Evolutionary conservation across 2,329 filamentous ascomycete species (phyloP).

Genomic region (Fusarium sp.): DNA sequence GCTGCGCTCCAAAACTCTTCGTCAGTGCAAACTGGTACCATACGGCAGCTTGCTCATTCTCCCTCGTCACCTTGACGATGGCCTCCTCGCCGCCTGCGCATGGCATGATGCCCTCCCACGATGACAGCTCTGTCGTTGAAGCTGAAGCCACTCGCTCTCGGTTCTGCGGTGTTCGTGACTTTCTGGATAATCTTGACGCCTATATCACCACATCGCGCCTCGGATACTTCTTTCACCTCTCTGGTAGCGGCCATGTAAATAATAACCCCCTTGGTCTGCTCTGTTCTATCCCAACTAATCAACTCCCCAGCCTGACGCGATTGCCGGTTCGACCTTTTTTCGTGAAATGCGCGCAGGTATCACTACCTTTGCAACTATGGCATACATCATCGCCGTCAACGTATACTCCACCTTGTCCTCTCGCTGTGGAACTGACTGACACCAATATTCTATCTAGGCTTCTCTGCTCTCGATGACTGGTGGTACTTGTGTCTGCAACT

Average conservation of each 20-base stretch:
- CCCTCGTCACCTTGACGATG: constrained; percentile 13
- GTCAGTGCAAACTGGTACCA: neutral
- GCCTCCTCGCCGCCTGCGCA: constrained; percentile 23
- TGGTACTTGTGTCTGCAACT: constrained; percentile 78
- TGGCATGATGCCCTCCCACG: constrained; percentile 27
- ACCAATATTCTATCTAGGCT: constrained; percentile 66
- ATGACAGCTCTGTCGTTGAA: neutral
- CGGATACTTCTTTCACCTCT: constrained; percentile 74
- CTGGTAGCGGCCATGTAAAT: constrained; percentile 76
- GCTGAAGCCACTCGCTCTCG: constrained; percentile 42
- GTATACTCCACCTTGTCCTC: constrained; percentile 53
- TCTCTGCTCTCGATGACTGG: constrained; percentile 81
- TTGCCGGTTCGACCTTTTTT: constrained; percentile 77
- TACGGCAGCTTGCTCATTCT: neutral
- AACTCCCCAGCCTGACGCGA: constrained; percentile 69
- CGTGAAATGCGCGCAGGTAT: constrained; percentile 83
- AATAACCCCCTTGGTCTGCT: no score
- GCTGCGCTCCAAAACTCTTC: neutral
- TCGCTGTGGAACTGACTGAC: constrained; percentile 6
- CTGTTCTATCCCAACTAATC: neutral
- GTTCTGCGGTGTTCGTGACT: constrained; percentile 54
- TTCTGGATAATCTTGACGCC: constrained; percentile 54
- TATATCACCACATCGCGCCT: constrained; percentile 60
- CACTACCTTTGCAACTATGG: constrained; percentile 85
- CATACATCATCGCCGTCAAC: constrained; percentile 85